A percentile compares a stretch with the other conserved stretches of the same genome.
Conservation (phyloP, 163 green algal genomes). For the Trebouxiophyceae sp. region DNA sequence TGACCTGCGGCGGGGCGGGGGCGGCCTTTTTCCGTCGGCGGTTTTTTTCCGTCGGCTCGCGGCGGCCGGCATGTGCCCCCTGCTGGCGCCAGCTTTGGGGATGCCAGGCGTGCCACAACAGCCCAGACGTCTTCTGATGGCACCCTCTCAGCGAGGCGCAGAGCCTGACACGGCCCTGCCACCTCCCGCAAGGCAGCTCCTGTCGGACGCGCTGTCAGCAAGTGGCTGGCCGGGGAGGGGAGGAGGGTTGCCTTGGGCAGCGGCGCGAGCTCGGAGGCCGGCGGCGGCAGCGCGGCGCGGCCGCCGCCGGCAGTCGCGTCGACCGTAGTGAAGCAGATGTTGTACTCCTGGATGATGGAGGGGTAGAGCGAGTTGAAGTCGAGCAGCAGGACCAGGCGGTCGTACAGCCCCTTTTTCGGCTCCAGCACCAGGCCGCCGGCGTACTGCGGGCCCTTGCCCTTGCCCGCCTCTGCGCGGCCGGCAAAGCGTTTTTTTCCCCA, state of each 20-base stretch:
- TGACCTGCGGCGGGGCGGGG: constrained; percentile 22
- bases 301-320: constrained; percentile 30
- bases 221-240: neutral
- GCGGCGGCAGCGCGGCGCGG: constrained; percentile 48
- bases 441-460: constrained; percentile 49
- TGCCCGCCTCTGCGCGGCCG: constrained; percentile 20
- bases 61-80: too few species aligned
- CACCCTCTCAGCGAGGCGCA: too few species aligned
- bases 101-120: too few species aligned
- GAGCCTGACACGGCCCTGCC: too few species aligned
- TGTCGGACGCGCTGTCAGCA: too few species aligned
- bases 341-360: constrained; percentile 99
- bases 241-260: constrained; percentile 33
- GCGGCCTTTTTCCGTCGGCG: too few species aligned
- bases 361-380: constrained; percentile 99
- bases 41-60: too few species aligned
- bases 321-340: constrained; percentile 99
- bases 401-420: constrained; percentile 97
- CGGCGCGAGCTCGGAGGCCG: constrained; percentile 33
- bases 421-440: constrained; percentile 95
- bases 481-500: too few species aligned
- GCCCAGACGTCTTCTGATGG: too few species aligned
- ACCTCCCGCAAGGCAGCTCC: too few species aligned
- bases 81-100: too few species aligned
- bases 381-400: constrained; percentile 92